A percentile compares a stretch with the other conserved stretches of the same genome.
These are phyloP conservation scores for Fraxinus xanthoxyloides DNA, from an alignment of 305 asterid species.

Conservation along the genomic window DNA sequence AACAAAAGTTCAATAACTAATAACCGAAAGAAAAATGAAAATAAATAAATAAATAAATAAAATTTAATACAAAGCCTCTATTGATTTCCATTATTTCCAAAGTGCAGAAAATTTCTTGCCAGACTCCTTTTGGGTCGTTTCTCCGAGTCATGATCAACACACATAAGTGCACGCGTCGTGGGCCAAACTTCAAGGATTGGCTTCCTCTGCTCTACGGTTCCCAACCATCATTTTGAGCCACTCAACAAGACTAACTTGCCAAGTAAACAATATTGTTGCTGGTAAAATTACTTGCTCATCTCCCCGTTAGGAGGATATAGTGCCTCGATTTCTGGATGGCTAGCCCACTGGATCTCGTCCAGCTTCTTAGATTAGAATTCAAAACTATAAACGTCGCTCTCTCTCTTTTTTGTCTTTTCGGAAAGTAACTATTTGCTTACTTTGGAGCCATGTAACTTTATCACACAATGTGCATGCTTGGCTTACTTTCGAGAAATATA, in stretches of 20 bases:
- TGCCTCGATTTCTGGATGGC: conserved; percentile 48
- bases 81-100: no score
- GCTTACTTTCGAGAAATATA: no score
- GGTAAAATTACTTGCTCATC: neutral
- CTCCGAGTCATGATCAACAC: conserved; percentile 91
- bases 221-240: conserved; percentile 98
- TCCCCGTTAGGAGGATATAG: neutral
- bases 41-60: no score
- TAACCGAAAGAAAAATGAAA: no score
- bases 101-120: no score
- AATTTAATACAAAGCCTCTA: no score
- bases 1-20: no score
- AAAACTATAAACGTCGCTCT: conserved; percentile 86
- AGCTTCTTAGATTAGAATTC: conserved; percentile 80
- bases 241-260: conserved; percentile 86
- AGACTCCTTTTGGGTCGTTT: conserved; percentile 92
- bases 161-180: conserved; percentile 67
- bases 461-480: neutral
- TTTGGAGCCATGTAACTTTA: conserved; percentile 89
- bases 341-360: conserved; percentile 87
- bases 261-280: neutral
- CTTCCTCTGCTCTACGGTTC: conserved; percentile 77
- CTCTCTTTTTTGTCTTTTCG: conserved; percentile 44
- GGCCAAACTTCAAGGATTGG: conserved; percentile 67
- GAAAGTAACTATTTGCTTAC: conserved; percentile 81